These are phyloP conservation scores for Trichoderma brevicompactum DNA, from an alignment of 2,329 filamentous ascomycete species.

Conservation along the genomic window DNA sequence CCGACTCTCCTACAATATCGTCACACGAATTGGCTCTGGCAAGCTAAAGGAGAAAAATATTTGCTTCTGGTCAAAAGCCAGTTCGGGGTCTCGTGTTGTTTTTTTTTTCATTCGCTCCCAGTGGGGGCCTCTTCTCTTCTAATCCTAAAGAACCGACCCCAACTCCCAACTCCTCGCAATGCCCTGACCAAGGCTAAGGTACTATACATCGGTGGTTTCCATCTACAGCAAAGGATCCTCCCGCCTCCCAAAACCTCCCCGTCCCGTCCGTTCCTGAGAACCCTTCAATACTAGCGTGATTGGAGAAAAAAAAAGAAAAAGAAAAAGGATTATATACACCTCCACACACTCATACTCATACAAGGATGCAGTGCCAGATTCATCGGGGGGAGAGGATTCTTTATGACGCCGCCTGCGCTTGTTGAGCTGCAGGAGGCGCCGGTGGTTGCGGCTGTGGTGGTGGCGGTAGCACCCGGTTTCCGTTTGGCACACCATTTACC, in stretches of 20 bases:
- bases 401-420: slow-evolving; percentile 38
- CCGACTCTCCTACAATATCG: background rate
- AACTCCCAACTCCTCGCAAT: slow-evolving; percentile 47
- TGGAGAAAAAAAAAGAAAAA: slow-evolving; percentile 17
- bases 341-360: slow-evolving; percentile 32
- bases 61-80: slow-evolving; percentile 4
- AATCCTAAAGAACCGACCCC: slow-evolving; percentile 35
- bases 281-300: slow-evolving; percentile 15
- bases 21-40: background rate
- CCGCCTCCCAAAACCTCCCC: slow-evolving; percentile 7
- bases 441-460: slow-evolving; percentile 36
- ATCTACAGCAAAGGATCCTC: slow-evolving; percentile 18
- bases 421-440: slow-evolving; percentile 31
- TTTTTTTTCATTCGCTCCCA: slow-evolving; percentile 31
- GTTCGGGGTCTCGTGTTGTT: slow-evolving; percentile 6
- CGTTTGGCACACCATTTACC: slow-evolving; percentile 35
- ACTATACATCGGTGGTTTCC: slow-evolving; percentile 30
- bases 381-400: slow-evolving; percentile 5
- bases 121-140: slow-evolving; percentile 35
- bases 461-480: slow-evolving; percentile 36
- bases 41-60: background rate
- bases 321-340: slow-evolving; percentile 28
- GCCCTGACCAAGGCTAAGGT: slow-evolving; percentile 34
- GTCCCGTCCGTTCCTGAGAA: slow-evolving; percentile 22
- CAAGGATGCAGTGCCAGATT: slow-evolving; percentile 28